These are phyloP conservation scores for Micractinium conductrix DNA, from an alignment of 139 green algal genomes.

Conservation along the genomic window DNA sequence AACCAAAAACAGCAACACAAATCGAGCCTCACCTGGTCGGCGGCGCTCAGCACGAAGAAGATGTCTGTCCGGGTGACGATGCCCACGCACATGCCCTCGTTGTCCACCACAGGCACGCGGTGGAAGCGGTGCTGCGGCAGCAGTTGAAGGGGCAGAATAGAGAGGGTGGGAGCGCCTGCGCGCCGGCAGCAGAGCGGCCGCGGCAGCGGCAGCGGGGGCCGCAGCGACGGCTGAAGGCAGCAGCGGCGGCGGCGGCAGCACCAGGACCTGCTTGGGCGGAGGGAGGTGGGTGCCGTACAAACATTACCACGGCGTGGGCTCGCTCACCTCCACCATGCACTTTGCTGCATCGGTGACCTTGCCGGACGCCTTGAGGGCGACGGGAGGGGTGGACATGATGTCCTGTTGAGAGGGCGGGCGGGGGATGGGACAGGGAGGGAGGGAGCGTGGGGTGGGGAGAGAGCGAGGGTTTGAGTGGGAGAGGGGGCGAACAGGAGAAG, in stretches of 20 bases:
- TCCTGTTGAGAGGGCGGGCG: not conserved
- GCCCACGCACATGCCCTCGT: slow-evolving; percentile 37
- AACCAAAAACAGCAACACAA: not conserved
- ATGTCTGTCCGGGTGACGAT: slow-evolving; percentile 68
- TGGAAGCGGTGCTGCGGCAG: slow-evolving; percentile 58
- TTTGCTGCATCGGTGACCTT: slow-evolving; percentile 20
- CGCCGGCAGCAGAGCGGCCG: too few relatives aligned
- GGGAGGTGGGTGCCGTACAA: not conserved
- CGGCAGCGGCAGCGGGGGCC: not conserved
- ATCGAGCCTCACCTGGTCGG: too few relatives aligned
- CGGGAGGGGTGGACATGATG: slow-evolving; percentile 34
- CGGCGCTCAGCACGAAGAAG: slow-evolving; percentile 50
- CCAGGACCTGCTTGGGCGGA: not conserved
- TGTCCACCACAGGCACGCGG: slow-evolving; percentile 58
- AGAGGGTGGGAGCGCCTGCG: too few relatives aligned
- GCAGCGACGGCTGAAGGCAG: not conserved
- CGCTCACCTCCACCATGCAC: slow-evolving; percentile 14
- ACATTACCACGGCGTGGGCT: too few relatives aligned
- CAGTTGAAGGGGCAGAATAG: not conserved
- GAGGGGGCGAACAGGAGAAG: not conserved
- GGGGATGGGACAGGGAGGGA: not conserved
- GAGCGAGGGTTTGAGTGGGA: not conserved
- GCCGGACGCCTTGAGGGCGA: slow-evolving; percentile 15
- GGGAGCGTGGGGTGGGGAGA: not conserved
- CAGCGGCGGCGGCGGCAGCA: not conserved